Conservation (phyloP, 2,329 filamentous ascomycete genomes). For the Westerdykella aurantiaca region DNA sequence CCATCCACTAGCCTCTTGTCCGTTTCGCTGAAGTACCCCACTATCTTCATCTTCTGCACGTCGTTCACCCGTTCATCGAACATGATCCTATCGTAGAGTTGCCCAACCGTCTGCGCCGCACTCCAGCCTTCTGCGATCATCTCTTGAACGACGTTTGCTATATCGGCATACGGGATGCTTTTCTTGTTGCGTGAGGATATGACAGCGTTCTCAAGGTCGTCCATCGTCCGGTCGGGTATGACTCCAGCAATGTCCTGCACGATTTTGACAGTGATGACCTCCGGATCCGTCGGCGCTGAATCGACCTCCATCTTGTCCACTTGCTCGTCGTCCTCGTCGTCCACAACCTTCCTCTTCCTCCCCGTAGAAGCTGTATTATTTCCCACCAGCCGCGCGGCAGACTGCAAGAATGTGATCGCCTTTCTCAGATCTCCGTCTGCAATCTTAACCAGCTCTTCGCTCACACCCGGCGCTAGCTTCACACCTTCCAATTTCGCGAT, state of each 20-base stretch:
- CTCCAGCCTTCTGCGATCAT: constrained; percentile 97
- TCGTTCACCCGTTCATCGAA: constrained; percentile 81
- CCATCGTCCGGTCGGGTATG: constrained; percentile 71
- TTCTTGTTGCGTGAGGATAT: constrained; percentile 26
- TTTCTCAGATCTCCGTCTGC: constrained; percentile 93
- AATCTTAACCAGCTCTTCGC: constrained; percentile 77
- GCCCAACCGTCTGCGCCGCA: constrained; percentile 76
- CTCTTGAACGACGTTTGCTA: constrained; percentile 77
- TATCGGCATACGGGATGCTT: constrained; percentile 58
- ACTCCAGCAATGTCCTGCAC: constrained; percentile 96
- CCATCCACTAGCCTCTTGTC: constrained; percentile 94
- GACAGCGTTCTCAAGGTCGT: constrained; percentile 66
- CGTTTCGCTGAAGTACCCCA: constrained; percentile 82
- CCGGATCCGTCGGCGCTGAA: constrained; percentile 12
- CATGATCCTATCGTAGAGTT: constrained; percentile 78
- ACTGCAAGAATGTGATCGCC: constrained; percentile 93
- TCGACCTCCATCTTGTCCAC: constrained; percentile 52
- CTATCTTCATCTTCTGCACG: constrained; percentile 82
- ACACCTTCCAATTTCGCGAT: constrained; percentile 80
- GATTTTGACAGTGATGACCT: constrained; percentile 63
- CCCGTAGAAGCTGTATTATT: constrained; percentile 41
- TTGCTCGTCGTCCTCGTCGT: constrained; percentile 33
- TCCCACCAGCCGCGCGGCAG: constrained; percentile 81
- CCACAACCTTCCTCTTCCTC: constrained; percentile 40
- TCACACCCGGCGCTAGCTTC: constrained; percentile 66